Base-by-base conservation (phyloP, 257 asterid species). In the Capsicum pubescens region DNA sequence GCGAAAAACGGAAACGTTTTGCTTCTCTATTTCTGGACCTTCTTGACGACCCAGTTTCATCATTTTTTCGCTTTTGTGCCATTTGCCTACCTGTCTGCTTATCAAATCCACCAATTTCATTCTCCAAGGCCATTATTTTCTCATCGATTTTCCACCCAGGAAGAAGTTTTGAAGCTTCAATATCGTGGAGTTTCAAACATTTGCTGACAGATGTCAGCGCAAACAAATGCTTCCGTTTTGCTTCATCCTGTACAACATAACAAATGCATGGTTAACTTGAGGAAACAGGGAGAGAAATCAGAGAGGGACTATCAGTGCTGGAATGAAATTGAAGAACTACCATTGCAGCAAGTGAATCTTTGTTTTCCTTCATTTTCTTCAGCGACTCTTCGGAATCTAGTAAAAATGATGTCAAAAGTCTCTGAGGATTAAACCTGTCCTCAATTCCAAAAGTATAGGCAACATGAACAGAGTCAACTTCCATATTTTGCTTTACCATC, bases 71-170 rank as follows among this genome's bases (percentile, higher is more conserved):
- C 87, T 93, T 94, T 35, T 82, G 87, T 17, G 85, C 92, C 44
- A 55, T 87, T 42, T 86, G 48, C 61, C 86, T 91, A 42, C 84
- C 88, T 7, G n/a, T 21, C 88, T 15, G 91, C 48, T 63, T 63
- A 63, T 63, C 39, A 10, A 63, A 63, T 21, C 69, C 69, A 63
- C 42, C 42, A 54, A 91, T 89, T 3, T 91, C 95, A 77, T 86
- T 91, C 87, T 95, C 92, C 87, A 94, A 85, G 86, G 82, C 84
- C 72, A 78, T 35, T 21, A 94, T 91, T 82, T 85, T 90, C 69
- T 91, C 92, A 35, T 80, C 86, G 85, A 95, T 87, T 89, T 95
- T 94, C 97, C 98, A 95, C 55, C 91, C 97, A 0, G 98, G 89
- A 84, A 95, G 91, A 77, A 92, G 85, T 85, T 90, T 86, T 46